Evolutionary conservation across 2,329 filamentous ascomycete genomes (phyloP).

Genomic region (Neurospora sp.): DNA sequence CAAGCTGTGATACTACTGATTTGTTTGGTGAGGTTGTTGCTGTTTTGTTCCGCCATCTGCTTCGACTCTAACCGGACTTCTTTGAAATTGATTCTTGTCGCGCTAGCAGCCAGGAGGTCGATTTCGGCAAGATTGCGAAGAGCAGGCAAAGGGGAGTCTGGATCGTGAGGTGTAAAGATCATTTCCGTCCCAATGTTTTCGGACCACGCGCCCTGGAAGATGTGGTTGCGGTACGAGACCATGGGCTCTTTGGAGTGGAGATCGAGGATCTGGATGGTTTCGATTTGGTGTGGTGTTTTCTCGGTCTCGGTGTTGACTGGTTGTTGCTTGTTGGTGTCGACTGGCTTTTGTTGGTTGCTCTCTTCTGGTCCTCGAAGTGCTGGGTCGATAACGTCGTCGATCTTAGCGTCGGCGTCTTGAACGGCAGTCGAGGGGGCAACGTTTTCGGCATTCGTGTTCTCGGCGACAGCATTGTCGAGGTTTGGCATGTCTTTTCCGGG

Average conservation of each 20-base stretch:
- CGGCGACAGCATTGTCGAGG: constrained; percentile 11
- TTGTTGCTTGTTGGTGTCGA: constrained; percentile 1
- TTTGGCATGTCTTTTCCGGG: constrained; percentile 27
- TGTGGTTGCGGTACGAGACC: constrained; percentile 65
- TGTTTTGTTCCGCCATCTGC: constrained; percentile 7
- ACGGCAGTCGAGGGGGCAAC: background rate
- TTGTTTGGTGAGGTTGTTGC: background rate
- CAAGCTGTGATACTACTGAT: background rate
- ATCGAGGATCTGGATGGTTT: constrained; percentile 65
- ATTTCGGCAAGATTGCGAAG: constrained; percentile 45
- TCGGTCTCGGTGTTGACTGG: background rate
- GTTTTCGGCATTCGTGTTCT: background rate
- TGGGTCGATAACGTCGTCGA: constrained; percentile 12
- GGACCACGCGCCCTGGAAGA: constrained; percentile 74
- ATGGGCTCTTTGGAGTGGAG: constrained; percentile 68
- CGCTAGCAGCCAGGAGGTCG: constrained; percentile 62
- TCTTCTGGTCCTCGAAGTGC: background rate
- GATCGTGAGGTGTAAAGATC: constrained; percentile 50
- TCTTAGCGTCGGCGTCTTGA: background rate
- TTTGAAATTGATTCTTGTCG: constrained; percentile 58
- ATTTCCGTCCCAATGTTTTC: constrained; percentile 77
- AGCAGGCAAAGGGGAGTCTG: constrained; percentile 30
- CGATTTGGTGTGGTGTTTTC: background rate
- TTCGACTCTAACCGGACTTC: constrained; percentile 49
- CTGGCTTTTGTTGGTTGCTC: background rate